Base-by-base conservation (phyloP, 2,329 filamentous ascomycete genomes). In the Epichloe amarillans region DNA sequence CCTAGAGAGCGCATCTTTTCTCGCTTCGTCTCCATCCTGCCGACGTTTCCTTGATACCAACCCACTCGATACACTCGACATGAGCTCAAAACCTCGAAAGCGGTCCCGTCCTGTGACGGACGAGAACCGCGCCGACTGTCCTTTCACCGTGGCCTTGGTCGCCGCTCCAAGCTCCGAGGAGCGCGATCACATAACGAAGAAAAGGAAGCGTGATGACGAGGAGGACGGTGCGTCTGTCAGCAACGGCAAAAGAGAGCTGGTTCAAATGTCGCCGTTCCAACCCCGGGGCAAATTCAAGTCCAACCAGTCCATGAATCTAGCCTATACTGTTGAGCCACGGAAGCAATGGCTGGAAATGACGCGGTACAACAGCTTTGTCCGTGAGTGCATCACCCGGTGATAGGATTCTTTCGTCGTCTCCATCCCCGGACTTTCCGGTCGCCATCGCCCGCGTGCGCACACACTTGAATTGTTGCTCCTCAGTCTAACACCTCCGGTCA, bases 351-450 rank as follows among this genome's bases (percentile, higher is more conserved):
- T 70, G 26, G 73, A 77, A 47, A 80, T 80, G 76, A 79, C 76
- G 52, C 67, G 75, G 49, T 80, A 80, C 60, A 80, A 79, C 54
- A 80, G 77, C 62, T 80, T 80, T 54, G 75, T 80, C 53, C 65
- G 76, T 80, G 69, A 66, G 76, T 77, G 19, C 23, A 38, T 35
- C 36, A 21, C 4, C 17, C 21, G 5, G 26, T 8, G 3, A 30
- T 11, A 3, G 5, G 21, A 45, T 33, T 23, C 12, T n/a, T 38
- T 33, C 15, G 38, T 49, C 44, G 51, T 50, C 39, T 49, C 49
- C 48, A 46, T 19, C 4, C 8, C n/a, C n/a, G 4, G 15, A 45
- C 15, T 42, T n/a, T 3, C 30, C 26, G 3, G n/a, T 4, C 10
- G 15, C 5, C 2, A 12, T n/a, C 17, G 14, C 17, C 12, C 26